phyloP scores from a whole-genome alignment of 495 filamentous ascomycete species.

The Penicillium maclennaniae region DNA sequence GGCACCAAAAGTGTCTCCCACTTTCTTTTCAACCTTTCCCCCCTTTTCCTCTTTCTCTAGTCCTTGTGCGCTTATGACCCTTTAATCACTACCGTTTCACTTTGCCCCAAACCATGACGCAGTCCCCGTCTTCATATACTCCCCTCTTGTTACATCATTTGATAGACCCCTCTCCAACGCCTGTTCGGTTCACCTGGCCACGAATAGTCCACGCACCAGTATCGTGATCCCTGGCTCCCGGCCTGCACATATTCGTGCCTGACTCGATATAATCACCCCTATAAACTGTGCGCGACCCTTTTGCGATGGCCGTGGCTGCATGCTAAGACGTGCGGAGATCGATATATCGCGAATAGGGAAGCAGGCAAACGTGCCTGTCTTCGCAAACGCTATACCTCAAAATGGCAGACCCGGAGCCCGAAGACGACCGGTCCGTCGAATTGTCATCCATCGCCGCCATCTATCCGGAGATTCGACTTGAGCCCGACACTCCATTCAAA shows the following conservation, averaged over 20 bases:
- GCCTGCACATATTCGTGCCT: slow-evolving; percentile 20
- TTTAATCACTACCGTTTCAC: slow-evolving; percentile 1
- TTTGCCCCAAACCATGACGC: slow-evolving; percentile 42
- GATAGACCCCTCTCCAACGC: slow-evolving; percentile 24
- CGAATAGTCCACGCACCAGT: slow-evolving; percentile 13
- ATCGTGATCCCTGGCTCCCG: slow-evolving; percentile 13
- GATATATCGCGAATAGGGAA: slow-evolving; percentile 5
- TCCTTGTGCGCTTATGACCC: neutral
- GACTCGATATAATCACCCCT: slow-evolving; percentile 6
- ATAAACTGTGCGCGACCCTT: slow-evolving; percentile 3
- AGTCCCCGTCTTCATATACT: slow-evolving; percentile 29
- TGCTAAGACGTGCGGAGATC: slow-evolving; percentile 6
- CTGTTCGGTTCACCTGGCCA: slow-evolving; percentile 7
- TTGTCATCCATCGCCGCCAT: slow-evolving; percentile 82
- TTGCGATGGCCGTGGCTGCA: slow-evolving; percentile 9
- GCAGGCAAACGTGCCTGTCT: slow-evolving; percentile 3
- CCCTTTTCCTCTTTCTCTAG: slow-evolving; percentile 3
- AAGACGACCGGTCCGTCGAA: slow-evolving; percentile 73
- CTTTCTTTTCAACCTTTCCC: slow-evolving; percentile 6
- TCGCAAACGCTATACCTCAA: slow-evolving; percentile 1
- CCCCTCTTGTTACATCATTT: slow-evolving; percentile 31
- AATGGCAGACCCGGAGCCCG: slow-evolving; percentile 34
- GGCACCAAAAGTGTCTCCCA: slow-evolving; percentile 16
- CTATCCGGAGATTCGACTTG: slow-evolving; percentile 75
- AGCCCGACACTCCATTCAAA: slow-evolving; percentile 52